Percentiles rank a stretch among this genome's conserved stretches.
Conservation (phyloP, 129 eudicot species). For the Solidago caesia region DNA sequence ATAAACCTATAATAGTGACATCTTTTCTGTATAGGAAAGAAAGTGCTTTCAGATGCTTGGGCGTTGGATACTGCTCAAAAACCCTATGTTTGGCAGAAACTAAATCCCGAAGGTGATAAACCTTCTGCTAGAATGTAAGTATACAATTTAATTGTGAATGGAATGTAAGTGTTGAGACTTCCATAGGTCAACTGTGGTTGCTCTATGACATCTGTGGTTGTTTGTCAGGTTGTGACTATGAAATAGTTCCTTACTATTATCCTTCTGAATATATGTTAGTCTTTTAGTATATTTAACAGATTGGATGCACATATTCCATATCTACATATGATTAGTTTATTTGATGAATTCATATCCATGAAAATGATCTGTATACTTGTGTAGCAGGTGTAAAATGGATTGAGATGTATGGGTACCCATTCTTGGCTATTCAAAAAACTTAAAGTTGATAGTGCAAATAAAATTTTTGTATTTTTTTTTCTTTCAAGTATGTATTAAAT, state of each 20-base stretch:
- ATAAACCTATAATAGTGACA: background rate
- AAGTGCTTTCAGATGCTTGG: constrained; percentile 97
- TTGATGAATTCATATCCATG: background rate
- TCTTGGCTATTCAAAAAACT: too few relatives aligned
- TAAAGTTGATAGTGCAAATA: too few relatives aligned
- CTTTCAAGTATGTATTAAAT: too few relatives aligned
- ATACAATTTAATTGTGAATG: constrained; percentile 9
- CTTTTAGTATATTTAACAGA: background rate
- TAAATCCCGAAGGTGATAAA: constrained; percentile 90
- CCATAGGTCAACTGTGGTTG: background rate
- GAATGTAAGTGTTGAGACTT: background rate
- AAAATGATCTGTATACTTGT: background rate
- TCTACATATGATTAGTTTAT: background rate
- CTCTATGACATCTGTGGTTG: background rate
- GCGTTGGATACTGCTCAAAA: constrained; percentile 97
- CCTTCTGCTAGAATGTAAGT: constrained; percentile 99
- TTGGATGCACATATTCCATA: constrained; percentile 3
- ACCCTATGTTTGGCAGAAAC: constrained; percentile 92
- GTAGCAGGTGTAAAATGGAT: background rate
- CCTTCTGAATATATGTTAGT: too few relatives aligned
- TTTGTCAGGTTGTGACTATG: background rate
- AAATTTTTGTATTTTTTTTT: too few relatives aligned
- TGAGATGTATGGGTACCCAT: background rate
- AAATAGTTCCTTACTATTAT: constrained; percentile 6
- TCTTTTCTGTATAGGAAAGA: constrained; percentile 56